These are phyloP conservation scores for Starmerella riodocensis DNA, from an alignment of 805 yeast species.

Conservation along the genomic window DNA sequence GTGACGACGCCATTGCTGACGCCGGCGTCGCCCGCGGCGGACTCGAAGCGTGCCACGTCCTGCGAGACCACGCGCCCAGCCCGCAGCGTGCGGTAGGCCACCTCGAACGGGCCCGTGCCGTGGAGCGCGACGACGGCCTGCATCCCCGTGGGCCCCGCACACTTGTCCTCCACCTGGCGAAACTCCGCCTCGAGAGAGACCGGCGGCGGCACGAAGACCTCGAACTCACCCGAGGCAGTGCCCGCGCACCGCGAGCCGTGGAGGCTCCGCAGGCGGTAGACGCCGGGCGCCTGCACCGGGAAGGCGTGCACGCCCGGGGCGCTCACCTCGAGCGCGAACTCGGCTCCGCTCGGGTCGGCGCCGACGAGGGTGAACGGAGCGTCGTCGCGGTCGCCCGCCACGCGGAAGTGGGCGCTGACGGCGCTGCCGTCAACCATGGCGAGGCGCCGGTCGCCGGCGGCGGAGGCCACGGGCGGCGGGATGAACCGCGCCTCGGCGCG, in stretches of 20 bases:
- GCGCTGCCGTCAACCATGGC: conserved; percentile 1
- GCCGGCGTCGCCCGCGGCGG: too few relatives aligned
- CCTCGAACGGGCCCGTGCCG: conserved; percentile 74
- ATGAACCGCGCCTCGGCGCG: conserved; percentile 1
- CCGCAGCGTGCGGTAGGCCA: conserved; percentile 43
- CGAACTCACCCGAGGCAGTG: conserved; percentile 40
- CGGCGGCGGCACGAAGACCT: conserved; percentile 45
- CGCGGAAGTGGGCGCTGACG: conserved; percentile 8
- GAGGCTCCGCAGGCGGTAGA: conserved; percentile 43
- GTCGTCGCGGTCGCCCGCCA: conserved; percentile 26
- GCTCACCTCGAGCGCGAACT: neutral
- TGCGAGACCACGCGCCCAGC: conserved; percentile 24
- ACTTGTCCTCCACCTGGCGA: conserved; percentile 60
- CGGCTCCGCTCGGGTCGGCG: conserved; percentile 7
- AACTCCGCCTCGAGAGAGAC: conserved; percentile 36
- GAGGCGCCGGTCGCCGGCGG: neutral
- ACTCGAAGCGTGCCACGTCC: conserved; percentile 4
- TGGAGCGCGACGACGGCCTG: conserved; percentile 50
- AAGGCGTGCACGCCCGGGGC: conserved; percentile 2
- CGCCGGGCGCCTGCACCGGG: conserved; percentile 40
- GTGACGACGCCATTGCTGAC: conserved; percentile 37
- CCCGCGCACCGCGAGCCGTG: conserved; percentile 57
- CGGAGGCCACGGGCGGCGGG: neutral
- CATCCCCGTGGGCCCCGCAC: conserved; percentile 87
- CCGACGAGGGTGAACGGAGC: conserved; percentile 35